Conservation (phyloP, 2,329 filamentous ascomycete genomes). For the Aspergillus quadricinctus region DNA sequence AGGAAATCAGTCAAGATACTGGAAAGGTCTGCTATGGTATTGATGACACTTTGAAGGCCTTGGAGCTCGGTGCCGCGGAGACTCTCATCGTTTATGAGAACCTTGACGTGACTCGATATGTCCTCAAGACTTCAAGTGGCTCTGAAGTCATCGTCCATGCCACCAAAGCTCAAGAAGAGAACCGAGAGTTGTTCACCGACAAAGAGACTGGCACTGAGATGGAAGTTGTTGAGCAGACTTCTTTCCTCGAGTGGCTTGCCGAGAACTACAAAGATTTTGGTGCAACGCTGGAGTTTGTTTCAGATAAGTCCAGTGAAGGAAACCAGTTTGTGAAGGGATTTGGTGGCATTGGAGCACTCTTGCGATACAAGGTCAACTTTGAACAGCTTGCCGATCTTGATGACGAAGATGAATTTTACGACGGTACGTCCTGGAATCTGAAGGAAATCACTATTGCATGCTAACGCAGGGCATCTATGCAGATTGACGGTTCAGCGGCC, state of each 20-base stretch:
- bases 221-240: slow-evolving; percentile 81
- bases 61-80: slow-evolving; percentile 93
- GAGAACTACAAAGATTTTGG: slow-evolving; percentile 99
- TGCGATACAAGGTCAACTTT: slow-evolving; percentile 99
- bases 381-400: slow-evolving; percentile 91
- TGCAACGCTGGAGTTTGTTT: slow-evolving; percentile 92
- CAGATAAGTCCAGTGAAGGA: slow-evolving; percentile 93
- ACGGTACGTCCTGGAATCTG: slow-evolving; percentile 45
- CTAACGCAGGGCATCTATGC: slow-evolving; percentile 7
- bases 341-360: slow-evolving; percentile 93
- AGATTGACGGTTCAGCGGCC: slow-evolving; percentile 89
- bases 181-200: slow-evolving; percentile 86
- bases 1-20: slow-evolving; percentile 97
- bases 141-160: slow-evolving; percentile 75
- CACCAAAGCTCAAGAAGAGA: slow-evolving; percentile 76
- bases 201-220: slow-evolving; percentile 95
- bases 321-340: slow-evolving; percentile 99
- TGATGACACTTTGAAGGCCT: slow-evolving; percentile 92
- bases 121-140: slow-evolving; percentile 74
- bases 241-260: slow-evolving; percentile 99
- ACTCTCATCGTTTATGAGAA: slow-evolving; percentile 96
- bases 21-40: slow-evolving; percentile 97
- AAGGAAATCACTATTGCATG: not conserved
- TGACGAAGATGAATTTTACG: slow-evolving; percentile 92
- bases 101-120: slow-evolving; percentile 88